These are phyloP conservation scores for Amylocystis lapponica DNA, from an alignment of 768 basidiomycete species.

Conservation along the genomic window DNA sequence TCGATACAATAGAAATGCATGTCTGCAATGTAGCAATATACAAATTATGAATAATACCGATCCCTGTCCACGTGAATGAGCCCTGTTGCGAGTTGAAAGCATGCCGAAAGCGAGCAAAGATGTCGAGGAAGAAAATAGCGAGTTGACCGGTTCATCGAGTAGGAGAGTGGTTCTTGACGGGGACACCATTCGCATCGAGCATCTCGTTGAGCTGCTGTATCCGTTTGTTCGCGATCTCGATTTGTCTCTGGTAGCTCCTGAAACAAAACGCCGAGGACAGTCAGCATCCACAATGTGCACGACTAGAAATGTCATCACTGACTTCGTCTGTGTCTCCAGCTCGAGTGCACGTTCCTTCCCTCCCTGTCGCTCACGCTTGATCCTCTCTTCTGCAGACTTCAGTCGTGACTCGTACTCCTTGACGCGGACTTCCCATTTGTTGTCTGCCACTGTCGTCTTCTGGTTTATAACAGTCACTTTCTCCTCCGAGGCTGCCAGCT, in stretches of 20 bases:
- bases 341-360: slow-evolving; percentile 85
- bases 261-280: no score
- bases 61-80: no score
- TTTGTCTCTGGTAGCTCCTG: slow-evolving; percentile 14
- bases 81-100: no score
- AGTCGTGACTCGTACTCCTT: slow-evolving; percentile 83
- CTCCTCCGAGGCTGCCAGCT: slow-evolving; percentile 79
- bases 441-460: slow-evolving; percentile 67
- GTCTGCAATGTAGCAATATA: no score
- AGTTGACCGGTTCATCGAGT: no score
- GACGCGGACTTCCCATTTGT: slow-evolving; percentile 93
- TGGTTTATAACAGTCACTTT: slow-evolving; percentile 69
- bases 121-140: no score
- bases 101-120: neutral
- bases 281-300: neutral
- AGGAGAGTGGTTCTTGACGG: no score
- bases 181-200: slow-evolving; percentile 13
- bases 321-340: slow-evolving; percentile 69
- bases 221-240: slow-evolving; percentile 71
- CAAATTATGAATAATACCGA: no score
- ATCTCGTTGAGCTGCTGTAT: slow-evolving; percentile 55
- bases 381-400: slow-evolving; percentile 82
- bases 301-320: slow-evolving; percentile 14
- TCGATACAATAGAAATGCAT: no score
- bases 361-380: slow-evolving; percentile 91